Percentiles rank a stretch among this genome's conserved stretches.
phyloP scores from a whole-genome alignment of 2,329 filamentous ascomycete genomes.

The Stemphylium lycopersici region DNA sequence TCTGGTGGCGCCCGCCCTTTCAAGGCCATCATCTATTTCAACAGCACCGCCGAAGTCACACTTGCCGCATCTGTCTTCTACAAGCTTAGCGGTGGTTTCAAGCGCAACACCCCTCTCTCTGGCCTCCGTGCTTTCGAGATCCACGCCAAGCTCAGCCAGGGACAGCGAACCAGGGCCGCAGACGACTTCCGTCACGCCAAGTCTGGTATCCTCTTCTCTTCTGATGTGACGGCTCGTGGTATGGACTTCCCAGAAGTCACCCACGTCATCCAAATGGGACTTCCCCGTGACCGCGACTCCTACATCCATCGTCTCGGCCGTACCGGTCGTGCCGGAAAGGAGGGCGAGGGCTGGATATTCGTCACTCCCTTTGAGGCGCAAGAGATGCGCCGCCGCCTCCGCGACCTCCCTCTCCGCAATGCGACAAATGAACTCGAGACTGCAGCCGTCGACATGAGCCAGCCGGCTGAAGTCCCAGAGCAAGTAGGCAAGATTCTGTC shows the following conservation, averaged over 20 bases:
- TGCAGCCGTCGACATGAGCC: conserved; percentile 56
- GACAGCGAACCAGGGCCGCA: conserved; percentile 70
- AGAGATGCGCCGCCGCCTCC: conserved; percentile 59
- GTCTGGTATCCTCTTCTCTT: conserved; percentile 61
- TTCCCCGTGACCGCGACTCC: conserved; percentile 53
- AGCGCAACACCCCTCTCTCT: conserved; percentile 38
- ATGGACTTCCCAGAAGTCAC: conserved; percentile 62
- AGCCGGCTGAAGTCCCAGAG: conserved; percentile 50
- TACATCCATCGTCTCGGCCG: conserved; percentile 61
- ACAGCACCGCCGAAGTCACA: conserved; percentile 75
- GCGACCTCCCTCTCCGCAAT: conserved; percentile 64
- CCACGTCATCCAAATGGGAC: conserved; percentile 59
- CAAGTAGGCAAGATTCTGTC: conserved; percentile 54
- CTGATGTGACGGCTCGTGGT: conserved; percentile 59
- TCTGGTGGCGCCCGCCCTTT: conserved; percentile 65
- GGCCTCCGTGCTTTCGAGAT: conserved; percentile 64
- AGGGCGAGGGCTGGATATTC: conserved; percentile 74
- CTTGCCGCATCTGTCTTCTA: conserved; percentile 67
- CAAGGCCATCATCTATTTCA: conserved; percentile 96
- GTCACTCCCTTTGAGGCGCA: conserved; percentile 61
- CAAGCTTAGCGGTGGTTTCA: conserved; percentile 52
- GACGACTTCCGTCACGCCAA: conserved; percentile 71
- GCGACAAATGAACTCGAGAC: conserved; percentile 59
- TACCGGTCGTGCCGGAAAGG: conserved; percentile 70
- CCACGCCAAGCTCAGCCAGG: conserved; percentile 78